Evolutionary conservation across 2,329 filamentous ascomycete species (phyloP).

Genomic region (Hypomyces rosellus): DNA sequence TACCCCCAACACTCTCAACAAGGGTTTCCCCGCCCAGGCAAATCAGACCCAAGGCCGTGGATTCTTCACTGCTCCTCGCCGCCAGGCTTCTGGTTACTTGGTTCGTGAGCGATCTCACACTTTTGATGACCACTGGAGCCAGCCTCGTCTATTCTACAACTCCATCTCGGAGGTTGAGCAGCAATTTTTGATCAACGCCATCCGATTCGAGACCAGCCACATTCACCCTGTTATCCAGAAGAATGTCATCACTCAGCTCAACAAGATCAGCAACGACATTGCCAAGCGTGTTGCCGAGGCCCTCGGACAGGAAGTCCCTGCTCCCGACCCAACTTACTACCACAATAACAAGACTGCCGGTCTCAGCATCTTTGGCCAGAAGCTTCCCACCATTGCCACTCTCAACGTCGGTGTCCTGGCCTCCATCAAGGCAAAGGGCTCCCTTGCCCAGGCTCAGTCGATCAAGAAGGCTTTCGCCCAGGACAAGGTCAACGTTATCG

Average conservation of each 20-base stretch:
- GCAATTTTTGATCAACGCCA: constrained; percentile 66
- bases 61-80: constrained; percentile 62
- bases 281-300: constrained; percentile 57
- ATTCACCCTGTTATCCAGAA: constrained; percentile 54
- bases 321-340: constrained; percentile 58
- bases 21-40: constrained; percentile 57
- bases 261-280: constrained; percentile 61
- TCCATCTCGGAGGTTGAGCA: constrained; percentile 59
- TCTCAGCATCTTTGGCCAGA: constrained; percentile 52
- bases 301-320: constrained; percentile 53
- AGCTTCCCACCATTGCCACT: constrained; percentile 54
- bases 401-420: constrained; percentile 59
- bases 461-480: constrained; percentile 44
- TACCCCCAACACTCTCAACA: constrained; percentile 60
- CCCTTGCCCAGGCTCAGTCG: constrained; percentile 41
- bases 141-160: constrained; percentile 69
- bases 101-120: constrained; percentile 53
- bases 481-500: constrained; percentile 48
- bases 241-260: constrained; percentile 63
- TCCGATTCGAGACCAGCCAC: constrained; percentile 63
- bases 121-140: constrained; percentile 67
- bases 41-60: constrained; percentile 57
- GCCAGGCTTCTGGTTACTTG: constrained; percentile 46
- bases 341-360: constrained; percentile 59
- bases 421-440: constrained; percentile 33